Conservation (phyloP, 164 flowering plant genomes). For the Chimonanthus praecox region DNA sequence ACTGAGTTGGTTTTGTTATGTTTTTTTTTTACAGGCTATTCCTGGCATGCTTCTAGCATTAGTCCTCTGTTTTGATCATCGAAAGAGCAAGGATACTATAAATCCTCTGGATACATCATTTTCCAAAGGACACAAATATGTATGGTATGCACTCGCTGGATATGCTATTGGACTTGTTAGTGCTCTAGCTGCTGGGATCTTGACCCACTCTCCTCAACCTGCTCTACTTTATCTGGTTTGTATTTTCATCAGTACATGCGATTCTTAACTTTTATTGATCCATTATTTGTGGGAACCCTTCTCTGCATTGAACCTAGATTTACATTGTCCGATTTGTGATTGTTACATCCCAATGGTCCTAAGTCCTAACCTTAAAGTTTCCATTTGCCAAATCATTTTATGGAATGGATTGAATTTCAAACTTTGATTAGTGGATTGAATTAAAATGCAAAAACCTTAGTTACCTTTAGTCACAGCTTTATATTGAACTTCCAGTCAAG, state of each 20-base stretch:
- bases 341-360: too few relatives aligned
- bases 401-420: too few relatives aligned
- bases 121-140: conserved; percentile 72
- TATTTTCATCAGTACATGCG: not conserved
- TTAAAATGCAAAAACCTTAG: too few relatives aligned
- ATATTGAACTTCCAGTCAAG: too few relatives aligned
- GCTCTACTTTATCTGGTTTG: conserved; percentile 95
- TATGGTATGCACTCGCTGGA: conserved; percentile 82
- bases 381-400: too few relatives aligned
- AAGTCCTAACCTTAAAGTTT: too few relatives aligned
- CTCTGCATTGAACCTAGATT: not conserved
- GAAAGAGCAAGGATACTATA: conserved; percentile 45
- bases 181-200: conserved; percentile 80
- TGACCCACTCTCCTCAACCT: conserved; percentile 86
- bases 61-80: conserved; percentile 85
- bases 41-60: conserved; percentile 95
- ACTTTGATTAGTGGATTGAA: too few relatives aligned
- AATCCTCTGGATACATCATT: conserved; percentile 41
- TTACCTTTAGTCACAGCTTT: too few relatives aligned
- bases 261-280: not conserved
- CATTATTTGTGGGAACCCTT: not conserved
- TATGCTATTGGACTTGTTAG: conserved; percentile 73
- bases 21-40: conserved; percentile 55
- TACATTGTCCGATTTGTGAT: too few relatives aligned
- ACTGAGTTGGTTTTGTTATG: not conserved